Conservation (phyloP, 1,139 yeast genomes). For the Sugiyamaella neomexicana region DNA sequence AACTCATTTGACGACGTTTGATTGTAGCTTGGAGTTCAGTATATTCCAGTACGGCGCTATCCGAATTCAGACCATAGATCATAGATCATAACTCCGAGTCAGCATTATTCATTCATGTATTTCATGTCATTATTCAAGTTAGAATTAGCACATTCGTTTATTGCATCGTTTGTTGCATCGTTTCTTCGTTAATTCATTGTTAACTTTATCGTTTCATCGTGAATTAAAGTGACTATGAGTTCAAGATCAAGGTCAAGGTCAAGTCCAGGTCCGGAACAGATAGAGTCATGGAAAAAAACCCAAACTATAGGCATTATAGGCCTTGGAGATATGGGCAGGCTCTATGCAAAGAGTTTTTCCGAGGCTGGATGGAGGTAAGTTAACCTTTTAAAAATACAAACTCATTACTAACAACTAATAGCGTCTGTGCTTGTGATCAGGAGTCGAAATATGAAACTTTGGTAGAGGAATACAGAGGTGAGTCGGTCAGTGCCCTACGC, state of each 20-base stretch:
- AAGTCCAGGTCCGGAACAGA: constrained; percentile 11
- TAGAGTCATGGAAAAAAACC: constrained; percentile 40
- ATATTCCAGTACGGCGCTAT: too few species aligned
- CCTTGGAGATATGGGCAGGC: constrained; percentile 92
- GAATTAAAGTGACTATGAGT: too few species aligned
- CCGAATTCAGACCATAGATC: too few species aligned
- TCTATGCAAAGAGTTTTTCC: constrained; percentile 77
- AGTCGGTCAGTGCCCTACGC: not conserved
- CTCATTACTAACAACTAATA: constrained; percentile 12
- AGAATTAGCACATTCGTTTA: too few species aligned
- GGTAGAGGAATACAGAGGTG: constrained; percentile 42
- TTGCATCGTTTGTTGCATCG: too few species aligned
- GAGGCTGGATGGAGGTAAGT: constrained; percentile 74
- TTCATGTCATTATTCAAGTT: not conserved
- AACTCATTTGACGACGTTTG: too few species aligned
- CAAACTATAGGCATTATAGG: constrained; percentile 88
- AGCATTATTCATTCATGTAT: not conserved
- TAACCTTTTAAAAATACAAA: too few species aligned
- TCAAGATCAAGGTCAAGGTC: too few species aligned
- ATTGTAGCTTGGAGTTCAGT: too few species aligned
- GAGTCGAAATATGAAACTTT: constrained; percentile 62
- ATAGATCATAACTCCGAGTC: too few species aligned
- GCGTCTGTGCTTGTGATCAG: constrained; percentile 85
- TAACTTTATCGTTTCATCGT: too few species aligned
- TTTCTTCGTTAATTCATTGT: too few species aligned